These are phyloP conservation scores for Microbotryum saponariae DNA, from an alignment of 1,284 basidiomycete genomes.

Conservation along the genomic window DNA sequence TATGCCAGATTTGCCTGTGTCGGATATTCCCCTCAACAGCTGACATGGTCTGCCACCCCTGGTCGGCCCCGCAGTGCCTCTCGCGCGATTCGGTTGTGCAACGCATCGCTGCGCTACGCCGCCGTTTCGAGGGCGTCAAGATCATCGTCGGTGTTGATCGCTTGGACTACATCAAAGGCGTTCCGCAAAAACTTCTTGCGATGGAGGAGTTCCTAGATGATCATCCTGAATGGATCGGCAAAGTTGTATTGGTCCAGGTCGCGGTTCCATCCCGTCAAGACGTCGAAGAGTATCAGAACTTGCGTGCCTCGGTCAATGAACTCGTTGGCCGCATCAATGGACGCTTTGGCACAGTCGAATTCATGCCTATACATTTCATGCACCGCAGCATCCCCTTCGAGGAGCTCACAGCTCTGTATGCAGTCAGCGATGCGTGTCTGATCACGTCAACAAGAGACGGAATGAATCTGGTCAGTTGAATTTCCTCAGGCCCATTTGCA, in stretches of 20 bases:
- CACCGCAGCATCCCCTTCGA: conserved; percentile 85
- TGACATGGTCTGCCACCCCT: not conserved
- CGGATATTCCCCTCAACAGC: not conserved
- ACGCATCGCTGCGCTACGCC: conserved; percentile 72
- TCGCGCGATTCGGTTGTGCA: conserved; percentile 67
- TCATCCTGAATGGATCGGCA: conserved; percentile 99
- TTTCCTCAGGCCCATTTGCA: not conserved
- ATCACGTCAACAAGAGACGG: conserved; percentile 93
- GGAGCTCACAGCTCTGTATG: conserved; percentile 92
- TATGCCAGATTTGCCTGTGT: conserved; percentile 36
- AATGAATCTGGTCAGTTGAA: conserved; percentile 80
- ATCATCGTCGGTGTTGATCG: conserved; percentile 97
- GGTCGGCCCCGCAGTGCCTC: conserved; percentile 52
- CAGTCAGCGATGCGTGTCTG: conserved; percentile 90
- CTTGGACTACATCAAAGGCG: conserved; percentile 98
- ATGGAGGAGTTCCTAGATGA: conserved; percentile 93
- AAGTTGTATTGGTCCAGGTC: conserved; percentile 92
- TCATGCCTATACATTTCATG: conserved; percentile 99
- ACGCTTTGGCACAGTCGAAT: conserved; percentile 94
- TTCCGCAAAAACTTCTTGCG: conserved; percentile 94
- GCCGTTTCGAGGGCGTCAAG: conserved; percentile 88
- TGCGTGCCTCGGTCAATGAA: conserved; percentile 93
- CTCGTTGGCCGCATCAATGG: conserved; percentile 97
- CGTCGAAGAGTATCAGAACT: conserved; percentile 97
- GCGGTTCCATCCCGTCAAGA: conserved; percentile 96